These are phyloP conservation scores for Epichloe gansuensis DNA, from an alignment of 2,329 filamentous ascomycete genomes.

Conservation along the genomic window DNA sequence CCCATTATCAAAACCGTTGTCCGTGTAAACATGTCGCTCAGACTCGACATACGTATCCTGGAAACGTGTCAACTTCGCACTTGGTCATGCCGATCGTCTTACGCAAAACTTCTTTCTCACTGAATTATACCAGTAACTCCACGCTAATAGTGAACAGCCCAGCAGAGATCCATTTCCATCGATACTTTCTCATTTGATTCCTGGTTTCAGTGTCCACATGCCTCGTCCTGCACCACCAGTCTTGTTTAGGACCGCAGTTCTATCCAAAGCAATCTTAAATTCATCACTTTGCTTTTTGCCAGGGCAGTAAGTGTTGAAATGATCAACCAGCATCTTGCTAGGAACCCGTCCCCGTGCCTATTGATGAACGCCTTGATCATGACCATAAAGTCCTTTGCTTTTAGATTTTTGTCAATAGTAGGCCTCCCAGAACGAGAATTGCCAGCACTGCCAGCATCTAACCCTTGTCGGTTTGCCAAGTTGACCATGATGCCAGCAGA, in stretches of 20 bases:
- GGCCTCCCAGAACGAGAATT: slow-evolving; percentile 36
- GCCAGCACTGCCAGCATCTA: slow-evolving; percentile 28
- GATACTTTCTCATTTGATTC: slow-evolving; percentile 11
- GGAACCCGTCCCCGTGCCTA: slow-evolving; percentile 67
- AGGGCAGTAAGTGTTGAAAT: slow-evolving; percentile 70
- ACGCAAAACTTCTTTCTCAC: neutral
- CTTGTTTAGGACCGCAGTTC: slow-evolving; percentile 61
- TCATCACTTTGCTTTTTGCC: slow-evolving; percentile 55
- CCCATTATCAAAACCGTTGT: slow-evolving; percentile 7
- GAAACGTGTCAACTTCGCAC: no score
- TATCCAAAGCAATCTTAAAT: slow-evolving; percentile 71
- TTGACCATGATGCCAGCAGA: slow-evolving; percentile 44
- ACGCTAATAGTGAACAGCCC: neutral
- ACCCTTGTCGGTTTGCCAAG: slow-evolving; percentile 44
- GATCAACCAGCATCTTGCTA: slow-evolving; percentile 77
- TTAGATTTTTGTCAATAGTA: slow-evolving; percentile 26
- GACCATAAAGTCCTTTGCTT: slow-evolving; percentile 50
- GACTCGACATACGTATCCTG: neutral
- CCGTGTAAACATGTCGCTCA: neutral
- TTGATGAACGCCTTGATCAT: slow-evolving; percentile 71
- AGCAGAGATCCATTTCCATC: neutral
- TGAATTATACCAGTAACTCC: neutral
- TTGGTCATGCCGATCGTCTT: no score
- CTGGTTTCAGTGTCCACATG: slow-evolving; percentile 39
- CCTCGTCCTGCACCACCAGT: slow-evolving; percentile 38